Conservation (phyloP, 495 filamentous ascomycete species). For the Aspergillus conjunctus region DNA sequence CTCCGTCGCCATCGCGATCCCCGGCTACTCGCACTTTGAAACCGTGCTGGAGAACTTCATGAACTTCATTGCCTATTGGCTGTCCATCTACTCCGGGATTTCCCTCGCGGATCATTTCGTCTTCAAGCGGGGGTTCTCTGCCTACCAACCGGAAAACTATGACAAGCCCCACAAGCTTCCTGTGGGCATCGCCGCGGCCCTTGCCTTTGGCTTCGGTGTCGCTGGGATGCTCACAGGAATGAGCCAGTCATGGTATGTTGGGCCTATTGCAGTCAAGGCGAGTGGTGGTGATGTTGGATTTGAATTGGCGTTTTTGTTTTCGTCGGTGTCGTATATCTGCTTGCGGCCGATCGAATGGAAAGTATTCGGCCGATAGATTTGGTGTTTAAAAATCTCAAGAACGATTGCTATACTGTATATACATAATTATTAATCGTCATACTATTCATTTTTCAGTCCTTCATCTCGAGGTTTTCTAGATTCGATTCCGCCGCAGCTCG, state of each 20-base stretch:
- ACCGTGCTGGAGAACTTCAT: constrained; percentile 76
- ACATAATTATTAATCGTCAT: no score
- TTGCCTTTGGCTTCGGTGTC: constrained; percentile 69
- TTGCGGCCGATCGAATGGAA: constrained; percentile 42
- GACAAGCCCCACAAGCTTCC: constrained; percentile 62
- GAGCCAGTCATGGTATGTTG: constrained; percentile 74
- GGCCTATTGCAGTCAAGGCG: constrained; percentile 67
- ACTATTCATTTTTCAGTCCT: no score
- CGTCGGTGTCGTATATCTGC: constrained; percentile 34
- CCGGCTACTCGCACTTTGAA: constrained; percentile 75
- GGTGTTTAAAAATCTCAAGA: no score
- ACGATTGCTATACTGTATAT: no score
- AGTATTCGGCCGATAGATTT: constrained; percentile 37
- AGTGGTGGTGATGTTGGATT: constrained; percentile 80
- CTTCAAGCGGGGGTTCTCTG: constrained; percentile 65
- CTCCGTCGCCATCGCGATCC: constrained; percentile 76
- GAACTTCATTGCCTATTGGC: constrained; percentile 80
- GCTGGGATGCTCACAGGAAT: constrained; percentile 76
- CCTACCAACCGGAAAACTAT: constrained; percentile 66
- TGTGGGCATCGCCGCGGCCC: constrained; percentile 67
- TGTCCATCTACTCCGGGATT: constrained; percentile 79
- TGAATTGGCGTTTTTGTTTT: constrained; percentile 59
- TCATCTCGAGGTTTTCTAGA: no score
- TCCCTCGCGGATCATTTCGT: constrained; percentile 74
- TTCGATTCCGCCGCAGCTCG: no score